Evolutionary conservation across 2,329 filamentous ascomycete genomes (phyloP).

Genomic region (Diplodia seriata): DNA sequence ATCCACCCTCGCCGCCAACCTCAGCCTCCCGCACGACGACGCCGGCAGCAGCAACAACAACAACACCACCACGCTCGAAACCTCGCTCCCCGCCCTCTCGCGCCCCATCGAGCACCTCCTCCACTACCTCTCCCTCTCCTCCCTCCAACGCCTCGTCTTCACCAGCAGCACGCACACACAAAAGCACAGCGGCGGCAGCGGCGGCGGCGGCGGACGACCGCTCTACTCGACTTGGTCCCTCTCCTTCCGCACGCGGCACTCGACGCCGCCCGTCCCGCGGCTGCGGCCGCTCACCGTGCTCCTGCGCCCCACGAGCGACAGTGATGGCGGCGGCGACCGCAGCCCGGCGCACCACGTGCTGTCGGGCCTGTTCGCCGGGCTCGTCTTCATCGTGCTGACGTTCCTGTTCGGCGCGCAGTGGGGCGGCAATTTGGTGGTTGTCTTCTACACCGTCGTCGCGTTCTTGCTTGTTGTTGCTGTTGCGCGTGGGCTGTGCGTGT

Average conservation of each 20-base stretch:
- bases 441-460: slow-evolving; percentile 1
- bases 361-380: neutral
- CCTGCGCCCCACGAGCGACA: neutral
- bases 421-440: neutral
- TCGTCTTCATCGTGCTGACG: neutral
- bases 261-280: neutral
- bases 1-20: neutral
- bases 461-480: neutral
- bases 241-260: neutral
- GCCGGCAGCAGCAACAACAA: neutral
- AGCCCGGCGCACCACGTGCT: neutral
- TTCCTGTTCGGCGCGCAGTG: neutral
- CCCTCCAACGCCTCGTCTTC: neutral
- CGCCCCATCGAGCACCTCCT: neutral
- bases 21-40: neutral
- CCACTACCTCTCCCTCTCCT: neutral
- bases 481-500: neutral
- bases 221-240: neutral
- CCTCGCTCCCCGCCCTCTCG: neutral
- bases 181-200: no score
- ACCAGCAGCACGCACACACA: neutral
- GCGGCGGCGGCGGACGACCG: no score
- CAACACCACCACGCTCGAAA: neutral
- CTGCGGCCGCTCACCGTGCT: neutral
- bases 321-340: neutral